Evolutionary conservation across 192 early-diverging fungal genomes (phyloP).

Genomic region (Pecoramyces ruminantium): DNA sequence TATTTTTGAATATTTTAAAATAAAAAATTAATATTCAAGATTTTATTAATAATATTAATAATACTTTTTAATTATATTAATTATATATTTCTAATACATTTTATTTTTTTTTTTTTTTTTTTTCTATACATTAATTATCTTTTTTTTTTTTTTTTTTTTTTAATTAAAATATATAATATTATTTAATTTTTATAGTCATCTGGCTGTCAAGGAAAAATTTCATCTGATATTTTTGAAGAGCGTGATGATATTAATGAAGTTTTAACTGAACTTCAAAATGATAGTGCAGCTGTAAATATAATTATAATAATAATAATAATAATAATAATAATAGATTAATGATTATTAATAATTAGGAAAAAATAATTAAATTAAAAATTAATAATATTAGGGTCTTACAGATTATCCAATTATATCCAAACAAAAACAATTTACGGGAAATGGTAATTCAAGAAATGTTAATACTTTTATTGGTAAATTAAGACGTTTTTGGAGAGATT

Average conservation of each 20-base stretch:
- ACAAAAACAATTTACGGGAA: slow-evolving; percentile 3
- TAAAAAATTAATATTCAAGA: too few species aligned
- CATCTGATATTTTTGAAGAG: slow-evolving; percentile 16
- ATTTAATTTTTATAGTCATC: not conserved
- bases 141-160: too few species aligned
- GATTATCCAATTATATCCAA: slow-evolving; percentile 72
- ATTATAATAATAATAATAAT: too few species aligned
- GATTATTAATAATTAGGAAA: not conserved
- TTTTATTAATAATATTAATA: too few species aligned
- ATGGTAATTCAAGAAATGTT: slow-evolving; percentile 18
- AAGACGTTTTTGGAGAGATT: slow-evolving; percentile 42
- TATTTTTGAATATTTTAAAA: too few species aligned
- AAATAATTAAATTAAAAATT: not conserved
- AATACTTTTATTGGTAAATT: slow-evolving; percentile 46
- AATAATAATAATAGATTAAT: too few species aligned
- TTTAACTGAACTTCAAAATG: slow-evolving; percentile 37
- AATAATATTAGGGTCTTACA: slow-evolving; percentile 11
- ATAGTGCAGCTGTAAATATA: slow-evolving; percentile 36
- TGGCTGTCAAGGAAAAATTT: not conserved
- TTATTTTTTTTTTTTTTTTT: too few species aligned
- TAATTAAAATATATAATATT: too few species aligned
- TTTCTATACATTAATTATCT: too few species aligned
- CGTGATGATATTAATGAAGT: slow-evolving; percentile 31
- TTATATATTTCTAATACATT: too few species aligned
- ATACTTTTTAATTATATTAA: too few species aligned